phyloP scores from a whole-genome alignment of 2,329 filamentous ascomycete species.

The Penicillium sp. region DNA sequence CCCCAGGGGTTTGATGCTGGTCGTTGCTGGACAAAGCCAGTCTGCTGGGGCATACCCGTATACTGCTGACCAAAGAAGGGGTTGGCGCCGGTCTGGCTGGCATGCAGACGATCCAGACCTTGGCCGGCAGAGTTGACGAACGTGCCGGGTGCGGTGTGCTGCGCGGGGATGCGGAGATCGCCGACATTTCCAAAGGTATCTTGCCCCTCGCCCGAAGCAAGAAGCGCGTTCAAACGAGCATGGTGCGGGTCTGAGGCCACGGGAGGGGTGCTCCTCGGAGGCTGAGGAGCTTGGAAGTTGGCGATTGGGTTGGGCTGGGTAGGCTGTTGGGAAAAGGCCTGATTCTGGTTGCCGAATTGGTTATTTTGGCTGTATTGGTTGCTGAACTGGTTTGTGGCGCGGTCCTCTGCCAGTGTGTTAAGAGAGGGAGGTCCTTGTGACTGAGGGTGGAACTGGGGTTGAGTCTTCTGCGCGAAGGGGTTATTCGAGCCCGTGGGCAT shows the following conservation, averaged over 20 bases:
- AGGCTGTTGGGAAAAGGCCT: slow-evolving; percentile 39
- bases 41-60: slow-evolving; percentile 62
- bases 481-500: slow-evolving; percentile 96
- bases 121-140: slow-evolving; percentile 94
- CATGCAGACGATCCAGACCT: slow-evolving; percentile 70
- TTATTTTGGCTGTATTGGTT: slow-evolving; percentile 16
- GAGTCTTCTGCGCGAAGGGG: slow-evolving; percentile 73
- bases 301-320: slow-evolving; percentile 36
- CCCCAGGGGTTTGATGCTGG: slow-evolving; percentile 57
- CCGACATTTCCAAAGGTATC: slow-evolving; percentile 98
- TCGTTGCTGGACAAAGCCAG: slow-evolving; percentile 47
- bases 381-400: slow-evolving; percentile 65
- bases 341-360: slow-evolving; percentile 37
- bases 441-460: slow-evolving; percentile 55
- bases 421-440: slow-evolving; percentile 66
- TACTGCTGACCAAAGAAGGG: slow-evolving; percentile 84
- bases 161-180: slow-evolving; percentile 88
- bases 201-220: slow-evolving; percentile 84
- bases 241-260: slow-evolving; percentile 55
- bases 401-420: slow-evolving; percentile 76
- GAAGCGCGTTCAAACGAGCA: slow-evolving; percentile 78
- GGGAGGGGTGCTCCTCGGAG: slow-evolving; percentile 34
- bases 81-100: slow-evolving; percentile 71
- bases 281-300: slow-evolving; percentile 32
- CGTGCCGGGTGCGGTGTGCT: slow-evolving; percentile 92